Evolutionary conservation across 2,329 filamentous ascomycete genomes (phyloP), one percentile per base, ranked within the genome.

Genomic region (Apiospora aurea): DNA sequence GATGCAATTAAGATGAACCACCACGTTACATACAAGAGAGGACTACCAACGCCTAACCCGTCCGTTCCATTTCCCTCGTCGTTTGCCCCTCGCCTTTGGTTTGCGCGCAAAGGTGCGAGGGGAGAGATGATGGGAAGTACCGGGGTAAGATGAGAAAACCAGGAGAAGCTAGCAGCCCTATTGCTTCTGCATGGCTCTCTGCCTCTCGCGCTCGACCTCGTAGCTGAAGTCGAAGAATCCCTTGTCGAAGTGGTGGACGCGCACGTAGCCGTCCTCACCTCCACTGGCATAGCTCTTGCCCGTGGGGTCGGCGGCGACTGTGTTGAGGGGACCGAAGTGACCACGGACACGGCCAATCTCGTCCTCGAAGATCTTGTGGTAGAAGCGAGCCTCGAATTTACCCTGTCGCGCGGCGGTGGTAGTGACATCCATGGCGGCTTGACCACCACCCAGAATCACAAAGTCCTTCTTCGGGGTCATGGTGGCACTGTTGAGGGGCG

Each of bases 281-380:
- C 96, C 96, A 80, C 93, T 96, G 80, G 95, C 95, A 85, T 99
- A 99, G 79, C 94, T 91, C 81, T 93, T 95, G 80, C 96, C 96
- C 73, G 92, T 92, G 43, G 96, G 96, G 84, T 97, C 94, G 72
- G 94, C 94, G 68, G 96, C 95, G 78, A 99, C 94, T 75, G 96
- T 98, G 89, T 99, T 98, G 81, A 98, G 88, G 76, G 93, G 96
- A 81, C 96, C 96, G 85, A 99, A 99, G 85, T 99, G 96, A 75
- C 96, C 96, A 81, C 95, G 91, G 76, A 99, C 96, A 87, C 96
- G 93, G 78, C 96, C 96, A 80, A 98, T 96, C 87, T 99, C 96
- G 84, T 99, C 96, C 85, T 97, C 95, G 83, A 99, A 98, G 83
- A 99, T 93, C 90, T 97, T 98, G 92, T 99, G 96, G 89, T 98